Percentiles rank a stretch among this genome's conserved stretches.
Conservation (phyloP, 2,329 filamentous ascomycete genomes). For the Aspergillus arachidicola region DNA sequence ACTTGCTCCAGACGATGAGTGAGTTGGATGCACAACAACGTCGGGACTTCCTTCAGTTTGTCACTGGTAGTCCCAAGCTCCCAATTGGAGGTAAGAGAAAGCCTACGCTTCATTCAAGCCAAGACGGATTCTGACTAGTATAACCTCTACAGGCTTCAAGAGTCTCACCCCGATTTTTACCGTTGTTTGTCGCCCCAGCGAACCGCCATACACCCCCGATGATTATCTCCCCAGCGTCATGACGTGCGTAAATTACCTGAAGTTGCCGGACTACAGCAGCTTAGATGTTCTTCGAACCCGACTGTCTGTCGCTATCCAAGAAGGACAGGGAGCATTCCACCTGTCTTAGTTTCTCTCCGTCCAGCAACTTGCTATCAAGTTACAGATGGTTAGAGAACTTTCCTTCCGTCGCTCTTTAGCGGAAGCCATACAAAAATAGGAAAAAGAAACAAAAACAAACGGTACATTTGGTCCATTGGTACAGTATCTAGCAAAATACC, state of each 20-base stretch:
- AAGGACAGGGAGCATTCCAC: constrained; percentile 97
- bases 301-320: constrained; percentile 82
- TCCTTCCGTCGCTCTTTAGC: background rate
- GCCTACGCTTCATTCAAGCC: background rate
- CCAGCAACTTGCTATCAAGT: constrained; percentile 1
- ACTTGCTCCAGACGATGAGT: constrained; percentile 92
- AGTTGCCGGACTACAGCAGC: constrained; percentile 89
- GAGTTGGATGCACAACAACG: constrained; percentile 74
- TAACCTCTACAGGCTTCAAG: constrained; percentile 74
- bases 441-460: constrained; percentile 1
- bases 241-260: constrained; percentile 99
- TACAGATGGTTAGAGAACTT: background rate
- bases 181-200: constrained; percentile 97
- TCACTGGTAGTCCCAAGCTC: constrained; percentile 95
- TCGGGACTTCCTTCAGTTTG: constrained; percentile 95
- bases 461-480: constrained; percentile 10
- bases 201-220: constrained; percentile 88
- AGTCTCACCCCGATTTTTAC: constrained; percentile 97
- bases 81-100: constrained; percentile 82
- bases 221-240: constrained; percentile 99
- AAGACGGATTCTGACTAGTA: constrained; percentile 34
- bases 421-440: background rate
- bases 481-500: constrained; percentile 17
- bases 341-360: constrained; percentile 63
- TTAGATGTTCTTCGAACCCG: constrained; percentile 76